Conservation (phyloP, 768 basidiomycete genomes). For the Leccinum longicurvipes region DNA sequence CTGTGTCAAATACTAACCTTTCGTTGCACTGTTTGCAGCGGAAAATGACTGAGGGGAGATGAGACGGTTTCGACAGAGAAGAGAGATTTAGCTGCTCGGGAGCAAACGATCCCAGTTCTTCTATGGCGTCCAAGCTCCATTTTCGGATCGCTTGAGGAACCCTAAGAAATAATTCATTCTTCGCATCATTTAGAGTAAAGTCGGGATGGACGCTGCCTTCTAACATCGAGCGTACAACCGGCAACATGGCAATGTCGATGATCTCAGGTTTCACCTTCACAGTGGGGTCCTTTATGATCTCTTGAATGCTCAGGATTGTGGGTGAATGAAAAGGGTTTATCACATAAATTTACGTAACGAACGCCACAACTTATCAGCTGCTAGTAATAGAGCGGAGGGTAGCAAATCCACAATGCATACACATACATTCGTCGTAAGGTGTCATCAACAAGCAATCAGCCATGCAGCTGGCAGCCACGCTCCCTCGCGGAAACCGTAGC, state of each 20-base stretch:
- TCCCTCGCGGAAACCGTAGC: conserved; percentile 3
- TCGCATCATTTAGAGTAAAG: background rate
- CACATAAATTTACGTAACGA: background rate
- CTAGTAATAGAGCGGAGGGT: too few species aligned
- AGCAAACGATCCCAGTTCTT: conserved; percentile 8
- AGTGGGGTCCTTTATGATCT: background rate
- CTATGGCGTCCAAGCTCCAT: conserved; percentile 9
- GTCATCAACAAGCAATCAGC: conserved; percentile 13
- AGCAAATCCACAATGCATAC: conserved; percentile 7
- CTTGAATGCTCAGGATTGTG: background rate
- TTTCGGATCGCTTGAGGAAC: background rate
- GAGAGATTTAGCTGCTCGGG: background rate
- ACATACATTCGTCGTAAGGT: conserved; percentile 16
- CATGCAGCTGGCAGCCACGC: background rate
- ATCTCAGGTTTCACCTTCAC: background rate
- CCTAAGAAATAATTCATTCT: background rate
- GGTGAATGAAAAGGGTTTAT: too few species aligned
- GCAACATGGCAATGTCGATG: conserved; percentile 7
- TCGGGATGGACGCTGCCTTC: background rate
- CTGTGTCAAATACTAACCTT: conserved; percentile 2
- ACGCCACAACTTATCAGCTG: too few species aligned
- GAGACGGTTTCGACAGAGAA: conserved; percentile 4
- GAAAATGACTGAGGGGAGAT: conserved; percentile 9
- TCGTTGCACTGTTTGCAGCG: conserved; percentile 3
- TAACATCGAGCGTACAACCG: background rate